Evolutionary conservation across 2,329 filamentous ascomycete species (phyloP), one percentile per base, ranked within the genome.

Genomic region (Xylaria multiplex): DNA sequence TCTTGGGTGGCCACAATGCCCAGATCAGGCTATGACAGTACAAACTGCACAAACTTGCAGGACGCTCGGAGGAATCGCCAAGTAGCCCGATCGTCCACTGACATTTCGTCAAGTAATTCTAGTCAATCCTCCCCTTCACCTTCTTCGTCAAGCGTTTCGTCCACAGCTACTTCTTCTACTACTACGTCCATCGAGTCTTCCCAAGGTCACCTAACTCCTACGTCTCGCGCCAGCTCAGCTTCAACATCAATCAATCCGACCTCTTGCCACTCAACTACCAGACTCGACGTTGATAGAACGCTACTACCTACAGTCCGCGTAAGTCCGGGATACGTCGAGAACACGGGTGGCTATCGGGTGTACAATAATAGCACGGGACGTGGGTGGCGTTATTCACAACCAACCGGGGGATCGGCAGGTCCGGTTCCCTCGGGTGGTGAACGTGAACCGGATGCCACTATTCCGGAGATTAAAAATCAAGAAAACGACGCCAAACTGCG

Each of bases 241-340:
- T 24, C 50, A 37, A 14, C 32, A 22, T 40, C 30, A 35, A 35
- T 14, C 4, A 24, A 40, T 13, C n/a, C 50, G n/a, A 53, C n/a
- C 7, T 53, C 49, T 22, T 37, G n/a, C 3, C 9, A 13, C 14
- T 24, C 32, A 27, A 49, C 5, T 30, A 35, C 32, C 13, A 11
- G n/a, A 40, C 14, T 24, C 2, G 19, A 14, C 3, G 16, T 27
- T 7, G 22, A 55, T 9, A 55, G 52, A 27, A n/a, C 19, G 5
- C n/a, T 19, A 13, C 5, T 52, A 6, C 58, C 58, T 3, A 60
- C 58, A 0, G 32, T 60, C 2, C 58, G 58, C 22, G 6, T 60
- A 32, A 60, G 58, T 43, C 58, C 52, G n/a, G 59, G 59, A 40
- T 62, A 62, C n/a, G 50, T 49, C 8, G 40, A 53, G 9, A 16